A percentile compares a stretch with the other conserved stretches of the same genome.
These are phyloP conservation scores for Globisporangium recalcitrans DNA, from an alignment of 352 stramenopile genomes.

Conservation along the genomic window DNA sequence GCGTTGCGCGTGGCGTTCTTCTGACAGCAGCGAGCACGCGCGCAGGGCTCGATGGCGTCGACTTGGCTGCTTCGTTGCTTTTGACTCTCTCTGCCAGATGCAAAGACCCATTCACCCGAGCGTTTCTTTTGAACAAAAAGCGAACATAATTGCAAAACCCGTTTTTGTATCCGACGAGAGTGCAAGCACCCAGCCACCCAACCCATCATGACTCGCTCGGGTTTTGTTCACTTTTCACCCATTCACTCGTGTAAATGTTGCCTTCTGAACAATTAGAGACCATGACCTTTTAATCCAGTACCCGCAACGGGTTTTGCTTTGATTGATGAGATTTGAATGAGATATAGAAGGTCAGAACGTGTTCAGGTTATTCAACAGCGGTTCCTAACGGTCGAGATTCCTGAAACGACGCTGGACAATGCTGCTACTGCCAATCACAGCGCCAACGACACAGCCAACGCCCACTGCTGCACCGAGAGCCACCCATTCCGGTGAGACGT, in stretches of 20 bases:
- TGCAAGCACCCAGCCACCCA: too few relatives aligned
- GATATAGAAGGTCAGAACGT: background rate
- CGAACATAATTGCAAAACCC: too few relatives aligned
- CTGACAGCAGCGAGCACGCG: background rate
- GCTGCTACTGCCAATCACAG: conserved; percentile 9
- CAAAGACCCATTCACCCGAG: too few relatives aligned
- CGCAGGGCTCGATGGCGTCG: background rate
- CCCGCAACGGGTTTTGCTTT: too few relatives aligned
- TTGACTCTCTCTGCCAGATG: background rate
- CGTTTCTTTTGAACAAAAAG: too few relatives aligned
- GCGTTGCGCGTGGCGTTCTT: background rate
- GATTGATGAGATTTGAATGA: too few relatives aligned
- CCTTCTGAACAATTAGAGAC: too few relatives aligned
- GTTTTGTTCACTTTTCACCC: too few relatives aligned
- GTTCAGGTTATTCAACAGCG: background rate
- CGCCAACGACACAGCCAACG: conserved; percentile 32
- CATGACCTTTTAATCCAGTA: too few relatives aligned
- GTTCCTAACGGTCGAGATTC: background rate
- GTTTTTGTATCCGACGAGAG: too few relatives aligned
- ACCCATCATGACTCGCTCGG: too few relatives aligned
- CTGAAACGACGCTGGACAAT: conserved; percentile 7
- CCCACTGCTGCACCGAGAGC: conserved; percentile 23
- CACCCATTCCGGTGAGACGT: conserved; percentile 20
- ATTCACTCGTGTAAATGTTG: too few relatives aligned
- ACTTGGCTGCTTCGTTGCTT: background rate